Conservation (phyloP, 176 grass and related monocot genomes). For the Zizania latifolia region DNA sequence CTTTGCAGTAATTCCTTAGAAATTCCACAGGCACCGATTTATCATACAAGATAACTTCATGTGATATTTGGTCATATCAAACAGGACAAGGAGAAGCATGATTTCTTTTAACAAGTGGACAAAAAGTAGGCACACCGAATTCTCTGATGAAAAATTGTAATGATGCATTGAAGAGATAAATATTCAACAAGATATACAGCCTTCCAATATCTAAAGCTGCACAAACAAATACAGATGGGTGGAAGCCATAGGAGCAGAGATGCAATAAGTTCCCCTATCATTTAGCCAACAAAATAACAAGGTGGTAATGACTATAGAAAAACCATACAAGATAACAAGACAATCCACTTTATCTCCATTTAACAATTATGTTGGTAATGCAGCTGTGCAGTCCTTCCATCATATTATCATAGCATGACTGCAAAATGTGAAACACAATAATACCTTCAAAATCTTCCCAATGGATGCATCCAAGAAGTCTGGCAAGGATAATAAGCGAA, state of each 20-base stretch:
- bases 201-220: not conserved
- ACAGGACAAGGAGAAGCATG: not conserved
- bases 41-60: not conserved
- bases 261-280: not conserved
- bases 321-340: not conserved
- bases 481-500: slow-evolving; percentile 86
- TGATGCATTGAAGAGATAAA: not conserved
- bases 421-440: not conserved
- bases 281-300: not conserved
- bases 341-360: not conserved
- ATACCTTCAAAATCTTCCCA: slow-evolving; percentile 92
- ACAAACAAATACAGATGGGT: not conserved
- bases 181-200: not conserved
- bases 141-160: not conserved
- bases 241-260: not conserved
- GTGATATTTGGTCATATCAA: not conserved
- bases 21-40: not conserved
- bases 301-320: not conserved
- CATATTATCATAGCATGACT: not conserved
- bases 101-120: not conserved
- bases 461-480: slow-evolving; percentile 98
- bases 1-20: not conserved
- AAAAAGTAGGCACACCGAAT: not conserved
- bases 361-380: not conserved
- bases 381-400: not conserved